Evolutionary conservation across 2,329 filamentous ascomycete species (phyloP), one percentile per base, ranked within the genome.

Genomic region (Fusarium solani-melongenae): DNA sequence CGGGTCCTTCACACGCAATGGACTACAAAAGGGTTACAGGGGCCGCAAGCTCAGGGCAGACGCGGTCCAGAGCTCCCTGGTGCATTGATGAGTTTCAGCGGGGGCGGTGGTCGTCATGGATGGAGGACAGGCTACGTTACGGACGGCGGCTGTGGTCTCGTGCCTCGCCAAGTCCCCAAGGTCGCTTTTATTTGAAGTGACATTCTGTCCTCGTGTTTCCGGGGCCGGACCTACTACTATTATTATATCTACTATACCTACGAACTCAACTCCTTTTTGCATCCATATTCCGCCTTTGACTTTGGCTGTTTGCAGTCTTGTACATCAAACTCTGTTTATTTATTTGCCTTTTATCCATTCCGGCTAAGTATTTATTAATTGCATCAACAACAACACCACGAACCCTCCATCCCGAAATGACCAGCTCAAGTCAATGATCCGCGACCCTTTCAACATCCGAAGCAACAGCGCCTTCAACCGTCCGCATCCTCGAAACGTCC

Each of bases 391-490:
- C 27, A 53, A n/a, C 46, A 53, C 17, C 46, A 53, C 49, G 27
- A 53, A 53, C 17, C 29, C 57, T 66, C 58, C 67, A 6, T 49
- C 62, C 56, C 75, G 79, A 76, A 65, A 82, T 82, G 79, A 76
- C 71, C 70, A 72, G 69, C 72, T 71, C 77, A 73, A 72, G 68
- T 71, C 72, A 77, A 84, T 84, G 82, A 83, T 84, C 76, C 82
- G 82, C 76, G 84, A 86, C 73, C 84, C 85, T 34, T 87, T 87
- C 81, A 81, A 84, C 73, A 79, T 85, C 71, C 79, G 78, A 69
- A 76, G 44, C 67, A 82, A 79, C 71, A 85, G 84, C 76, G 84
- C 87, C 74, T 84, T 90, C 71, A 85, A 84, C 81, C 81, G 82
- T 29, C 85, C 86, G 60, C 86, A 86, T 66, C 83, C 84, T 57